Evolutionary conservation across 192 early-diverging fungal genomes (phyloP), one percentile per base, ranked within the genome.

Genomic region (Spinellus fusiger): DNA sequence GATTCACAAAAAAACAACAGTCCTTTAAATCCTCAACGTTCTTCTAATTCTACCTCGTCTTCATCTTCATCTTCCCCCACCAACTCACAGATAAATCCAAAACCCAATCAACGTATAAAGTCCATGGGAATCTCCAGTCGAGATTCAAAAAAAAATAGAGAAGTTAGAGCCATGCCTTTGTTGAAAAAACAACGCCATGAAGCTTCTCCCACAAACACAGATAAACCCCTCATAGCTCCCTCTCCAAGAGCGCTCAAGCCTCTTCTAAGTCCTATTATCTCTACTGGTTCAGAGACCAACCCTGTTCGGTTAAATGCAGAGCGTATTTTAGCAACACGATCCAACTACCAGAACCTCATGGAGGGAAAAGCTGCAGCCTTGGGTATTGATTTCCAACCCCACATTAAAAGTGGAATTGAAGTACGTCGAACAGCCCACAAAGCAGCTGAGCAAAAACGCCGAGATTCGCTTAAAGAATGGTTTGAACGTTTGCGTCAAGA

Each of bases 371-470:
- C 88, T n/a, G 86, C 86, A 53, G 79, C 82, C 1, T 66, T 95
- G 4, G 90, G 93, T 4, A 78, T 95, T 23, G 78, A 74, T 3
- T 92, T 90, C 73, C 78, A 83, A 49, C 70, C 78, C 16, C 86
- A 94, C 59, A 80, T 94, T 28, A 83, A 89, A 32, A 81, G 82
- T 5, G 88, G 89, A 0, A 73, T 95, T 47, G 92, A 95, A 69
- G 72, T 83, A 0, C 86, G 93, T 9, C 86, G 87, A n/a, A 90
- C 87, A 12, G 87, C 85, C 15, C 96, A 98, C 75, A 96, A 97
- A 72, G 87, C 93, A 44, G 94, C 94, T 3, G 96, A 98, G 70
- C 96, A 98, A 70, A 92, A 91, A 68, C 88, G 96, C 10, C 81
- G 96, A 7, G 96, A 98, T 64, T 89, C 89, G 28, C 82, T 98